Base-by-base conservation (phyloP, 768 basidiomycete genomes). In the Mycena polygramma region DNA sequence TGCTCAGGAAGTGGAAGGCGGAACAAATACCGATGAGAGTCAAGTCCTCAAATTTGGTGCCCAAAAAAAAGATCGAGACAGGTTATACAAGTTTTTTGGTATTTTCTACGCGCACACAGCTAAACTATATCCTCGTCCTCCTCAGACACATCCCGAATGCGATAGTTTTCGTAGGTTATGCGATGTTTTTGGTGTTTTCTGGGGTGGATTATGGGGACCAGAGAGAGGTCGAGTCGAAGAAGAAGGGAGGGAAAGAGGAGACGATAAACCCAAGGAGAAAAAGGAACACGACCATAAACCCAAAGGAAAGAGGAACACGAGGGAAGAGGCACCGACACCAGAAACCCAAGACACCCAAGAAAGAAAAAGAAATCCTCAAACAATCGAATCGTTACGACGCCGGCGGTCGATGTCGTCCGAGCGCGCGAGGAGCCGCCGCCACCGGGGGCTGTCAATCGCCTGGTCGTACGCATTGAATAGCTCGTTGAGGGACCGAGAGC, bases 401-500 rank as follows among this genome's bases (percentile, higher is more conserved):
- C 30, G 30, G 30, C 30, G 30, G 30, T 30, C 11, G 51, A 73
- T 63, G 15, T 37, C 65, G 15, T 59, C 54, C 19, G 66, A 68
- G 20, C 70, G 60, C 11, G 49, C 43, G 24, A 72, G 30, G 0
- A 72, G 17, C 15, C 53, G 67, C 20, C 30, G 30, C 71, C 66
- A 72, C 11, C 19, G 22, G 0, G 62, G 58, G 17, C 57, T 37
- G 0, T 46, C 51, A 43, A 72, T 64, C 1, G 55, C 46, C 2
- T 35, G 41, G 55, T 72, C 71, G 14, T 55, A 69, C 8, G 53
- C 2, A 39, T 60, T 26, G 20, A 69, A 39, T 2, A 72, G 45
- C 13, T 69, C 67, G 51, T 6, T 46, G 22, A 72, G 22, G 14
- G 70, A 72, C 8, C 66, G 62, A 2, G 70, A 59, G 61, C 66